phyloP scores from a whole-genome alignment of 1,284 basidiomycete genomes.

The Puccinia coronata region DNA sequence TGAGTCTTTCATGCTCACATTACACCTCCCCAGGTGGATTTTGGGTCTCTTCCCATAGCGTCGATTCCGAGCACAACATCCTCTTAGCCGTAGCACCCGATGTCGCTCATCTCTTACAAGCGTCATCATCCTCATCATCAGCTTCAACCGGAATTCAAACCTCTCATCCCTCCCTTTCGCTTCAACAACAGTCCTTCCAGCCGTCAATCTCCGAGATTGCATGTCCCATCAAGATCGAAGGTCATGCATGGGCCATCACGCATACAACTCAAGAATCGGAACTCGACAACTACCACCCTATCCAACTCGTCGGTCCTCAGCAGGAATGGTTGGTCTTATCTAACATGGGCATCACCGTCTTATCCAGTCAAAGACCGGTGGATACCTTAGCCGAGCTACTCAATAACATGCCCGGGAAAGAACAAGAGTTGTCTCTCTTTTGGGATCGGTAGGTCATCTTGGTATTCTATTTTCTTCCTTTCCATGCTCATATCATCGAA shows the following conservation, averaged over 20 bases:
- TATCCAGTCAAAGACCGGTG: conserved; percentile 78
- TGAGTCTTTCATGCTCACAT: conserved; percentile 58
- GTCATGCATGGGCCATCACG: conserved; percentile 76
- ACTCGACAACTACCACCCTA: conserved; percentile 60
- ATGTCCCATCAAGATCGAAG: conserved; percentile 72
- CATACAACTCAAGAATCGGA: conserved; percentile 58
- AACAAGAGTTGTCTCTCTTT: conserved; percentile 56
- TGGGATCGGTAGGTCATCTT: conserved; percentile 54
- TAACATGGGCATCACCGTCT: conserved; percentile 76
- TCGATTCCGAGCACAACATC: conserved; percentile 72
- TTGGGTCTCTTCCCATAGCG: conserved; percentile 61
- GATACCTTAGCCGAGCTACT: conserved; percentile 70
- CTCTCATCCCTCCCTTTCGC: conserved; percentile 56
- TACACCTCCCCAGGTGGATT: conserved; percentile 62
- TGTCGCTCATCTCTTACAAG: conserved; percentile 59
- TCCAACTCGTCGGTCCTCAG: conserved; percentile 63
- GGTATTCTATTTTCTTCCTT: background rate
- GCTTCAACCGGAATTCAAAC: conserved; percentile 53
- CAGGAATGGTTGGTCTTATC: conserved; percentile 82
- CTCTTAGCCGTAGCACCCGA: conserved; percentile 76
- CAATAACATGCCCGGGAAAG: conserved; percentile 54
- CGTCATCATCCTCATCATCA: conserved; percentile 55
- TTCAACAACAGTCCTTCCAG: conserved; percentile 53
- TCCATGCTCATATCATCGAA: background rate
- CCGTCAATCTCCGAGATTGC: conserved; percentile 71